Evolutionary conservation across 1,284 basidiomycete genomes (phyloP), one percentile per base, ranked within the genome.

Genomic region (Leccinum griseonigrum): DNA sequence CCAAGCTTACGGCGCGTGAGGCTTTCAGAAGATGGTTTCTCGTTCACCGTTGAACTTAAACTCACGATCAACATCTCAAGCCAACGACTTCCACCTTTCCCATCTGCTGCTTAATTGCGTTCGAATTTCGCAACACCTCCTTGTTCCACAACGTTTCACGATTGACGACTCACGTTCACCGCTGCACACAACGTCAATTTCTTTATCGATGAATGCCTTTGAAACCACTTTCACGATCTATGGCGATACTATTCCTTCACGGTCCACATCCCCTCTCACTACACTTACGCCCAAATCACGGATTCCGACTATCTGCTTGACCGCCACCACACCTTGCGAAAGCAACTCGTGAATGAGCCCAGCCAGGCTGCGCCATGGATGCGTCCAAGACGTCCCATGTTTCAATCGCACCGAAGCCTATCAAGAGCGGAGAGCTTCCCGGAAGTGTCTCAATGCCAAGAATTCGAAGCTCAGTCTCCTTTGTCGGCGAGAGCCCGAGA

Each of bases 361-460:
- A 74, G 64, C 43, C 72, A 65, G 2, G 63, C 70, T 43, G 68
- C 68, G 1, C 75, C 81, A 31, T 79, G 78, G 79, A 69, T 67
- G 63, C 69, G 65, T 26, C 67, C 71, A 56, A 66, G 60, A 40
- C 71, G 60, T 57, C 67, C 52, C 75, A 76, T 34, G 68, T 71
- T 31, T 76, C 76, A 4, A 67, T 73, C 63, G 77, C 68, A 53
- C 74, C 74, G 34, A 70, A 70, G 66, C 64, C 28, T 64, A 64
- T 50, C 29, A 60, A 62, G 26, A 70, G 71, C 40, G 64, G 72
- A 8, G 68, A 18, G 64, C 70, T 6, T 71, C 77, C 1, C 79
- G 82, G 38, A 84, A 79, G 62, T 83, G 83, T 16, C 81, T 91
- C 64, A 85, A 90, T n/a, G 89, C 87, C 14, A 91, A 90, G 76